These are phyloP conservation scores for Rhynchospora pubera DNA, from an alignment of 176 grass and related monocot genomes.

Conservation along the genomic window DNA sequence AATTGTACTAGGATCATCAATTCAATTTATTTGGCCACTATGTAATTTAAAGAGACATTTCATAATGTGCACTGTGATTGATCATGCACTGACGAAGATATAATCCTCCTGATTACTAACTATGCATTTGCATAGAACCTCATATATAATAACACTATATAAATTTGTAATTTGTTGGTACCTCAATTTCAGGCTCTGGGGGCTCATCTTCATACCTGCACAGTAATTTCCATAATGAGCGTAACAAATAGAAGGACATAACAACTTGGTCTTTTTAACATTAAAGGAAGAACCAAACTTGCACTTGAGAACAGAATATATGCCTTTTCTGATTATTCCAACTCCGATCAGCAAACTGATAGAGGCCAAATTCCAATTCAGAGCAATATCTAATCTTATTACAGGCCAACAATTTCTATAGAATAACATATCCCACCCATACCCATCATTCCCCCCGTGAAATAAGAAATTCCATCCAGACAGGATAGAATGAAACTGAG, in stretches of 20 bases:
- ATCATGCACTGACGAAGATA: not conserved
- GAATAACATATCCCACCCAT: not conserved
- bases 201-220: conserved; percentile 81
- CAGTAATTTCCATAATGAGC: not conserved
- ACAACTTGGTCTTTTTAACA: not conserved
- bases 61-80: not conserved
- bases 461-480: not conserved
- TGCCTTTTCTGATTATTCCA: no score
- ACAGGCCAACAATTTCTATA: not conserved
- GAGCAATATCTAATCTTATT: not conserved
- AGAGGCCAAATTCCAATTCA: not conserved
- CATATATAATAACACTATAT: not conserved
- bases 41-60: not conserved
- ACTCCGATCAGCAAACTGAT: no score
- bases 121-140: not conserved
- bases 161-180: not conserved
- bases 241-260: not conserved
- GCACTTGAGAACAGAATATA: no score
- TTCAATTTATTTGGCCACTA: not conserved
- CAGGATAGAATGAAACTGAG: not conserved
- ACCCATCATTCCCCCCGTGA: not conserved
- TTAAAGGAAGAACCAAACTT: no score
- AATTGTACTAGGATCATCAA: not conserved
- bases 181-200: conserved; percentile 66
- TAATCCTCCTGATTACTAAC: not conserved